Base-by-base conservation (phyloP, 2,329 filamentous ascomycete species). In the Colletotrichum tropicicola region DNA sequence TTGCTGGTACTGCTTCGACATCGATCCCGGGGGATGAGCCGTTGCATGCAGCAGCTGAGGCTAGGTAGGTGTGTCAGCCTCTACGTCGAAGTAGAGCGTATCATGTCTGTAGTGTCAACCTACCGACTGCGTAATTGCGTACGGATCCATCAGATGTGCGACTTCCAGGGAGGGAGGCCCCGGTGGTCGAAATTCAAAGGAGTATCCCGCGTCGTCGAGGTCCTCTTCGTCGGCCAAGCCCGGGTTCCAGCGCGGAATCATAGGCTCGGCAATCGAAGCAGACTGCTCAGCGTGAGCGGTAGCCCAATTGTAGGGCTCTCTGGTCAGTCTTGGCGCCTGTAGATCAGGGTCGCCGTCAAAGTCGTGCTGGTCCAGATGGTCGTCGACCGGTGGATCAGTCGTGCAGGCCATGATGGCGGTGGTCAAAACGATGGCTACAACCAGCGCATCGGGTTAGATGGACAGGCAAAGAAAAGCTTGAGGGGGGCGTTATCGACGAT, bases 1-100 rank as follows among this genome's bases (percentile, higher is more conserved):
- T 12, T 35, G 9, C 32, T 15, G 25, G 10, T 25, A 35, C 25
- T 13, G 23, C 21, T 25, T 30, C 30, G 41, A 30, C 49, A 17
- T 43, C 3, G 25, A 15, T 35, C 25, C 23, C 39, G 21, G 21
- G 19, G n/a, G 41, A 47, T 8, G n/a, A 25, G 53, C 19, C 21
- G 19, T 37, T 32, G 57, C 17, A 44, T 5, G 30, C 41, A 32
- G 41, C 41, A 32, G 43, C 19, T n/a, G 56, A 28, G 57, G 35
- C 61, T 65, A 57, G 48, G 57, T 28, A 7, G 41, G 27, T 44
- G 12, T 51, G 61, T 65, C 30, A 65, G 61, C 61, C 43, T 60
- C 61, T 65, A 56, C 61, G 19, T 41, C 37, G 25, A 7, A 32
- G 49, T 59, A 65, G 61, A 62, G 43, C 23, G 47, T 7, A 8